These are phyloP conservation scores for Microthlaspi erraticum DNA, from an alignment of 345 rosid species.

Conservation along the genomic window DNA sequence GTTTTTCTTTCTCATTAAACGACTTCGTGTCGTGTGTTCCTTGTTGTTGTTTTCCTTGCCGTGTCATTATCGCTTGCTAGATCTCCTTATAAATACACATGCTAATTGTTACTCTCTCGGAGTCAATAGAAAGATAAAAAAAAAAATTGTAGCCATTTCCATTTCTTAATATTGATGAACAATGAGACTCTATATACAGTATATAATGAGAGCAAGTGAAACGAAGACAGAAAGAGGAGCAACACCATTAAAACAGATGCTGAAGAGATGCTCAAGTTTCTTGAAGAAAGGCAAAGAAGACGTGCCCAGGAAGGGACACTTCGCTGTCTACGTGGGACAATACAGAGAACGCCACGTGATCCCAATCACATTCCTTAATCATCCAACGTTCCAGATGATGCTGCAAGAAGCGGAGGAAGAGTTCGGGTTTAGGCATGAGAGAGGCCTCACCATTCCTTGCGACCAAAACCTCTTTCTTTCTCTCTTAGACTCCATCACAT, in stretches of 20 bases:
- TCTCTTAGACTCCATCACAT: slow-evolving; percentile 27
- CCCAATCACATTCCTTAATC: slow-evolving; percentile 25
- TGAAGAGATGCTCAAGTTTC: slow-evolving; percentile 34
- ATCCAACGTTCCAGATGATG: slow-evolving; percentile 32
- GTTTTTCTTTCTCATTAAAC: neutral
- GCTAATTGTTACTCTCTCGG: neutral
- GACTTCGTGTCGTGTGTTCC: neutral
- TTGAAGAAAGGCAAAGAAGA: slow-evolving; percentile 20
- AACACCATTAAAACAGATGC: slow-evolving; percentile 1
- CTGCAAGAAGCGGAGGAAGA: slow-evolving; percentile 34
- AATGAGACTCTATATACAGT: neutral
- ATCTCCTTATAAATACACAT: slow-evolving; percentile 10
- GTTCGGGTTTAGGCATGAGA: slow-evolving; percentile 34
- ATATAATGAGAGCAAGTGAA: slow-evolving; percentile 5
- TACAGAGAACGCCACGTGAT: slow-evolving; percentile 31
- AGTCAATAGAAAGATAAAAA: neutral
- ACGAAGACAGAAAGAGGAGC: slow-evolving; percentile 2
- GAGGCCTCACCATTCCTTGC: slow-evolving; percentile 34
- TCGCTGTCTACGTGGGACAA: slow-evolving; percentile 18
- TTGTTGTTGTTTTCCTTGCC: neutral
- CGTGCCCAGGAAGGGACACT: slow-evolving; percentile 15
- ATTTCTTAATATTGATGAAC: neutral
- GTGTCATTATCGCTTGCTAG: slow-evolving; percentile 1
- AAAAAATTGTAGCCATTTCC: neutral
- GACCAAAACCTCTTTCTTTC: slow-evolving; percentile 26